Percentiles rank a stretch among this genome's conserved stretches.
Conservation (phyloP, 2,329 filamentous ascomycete genomes). For the Clonostachys sp. region DNA sequence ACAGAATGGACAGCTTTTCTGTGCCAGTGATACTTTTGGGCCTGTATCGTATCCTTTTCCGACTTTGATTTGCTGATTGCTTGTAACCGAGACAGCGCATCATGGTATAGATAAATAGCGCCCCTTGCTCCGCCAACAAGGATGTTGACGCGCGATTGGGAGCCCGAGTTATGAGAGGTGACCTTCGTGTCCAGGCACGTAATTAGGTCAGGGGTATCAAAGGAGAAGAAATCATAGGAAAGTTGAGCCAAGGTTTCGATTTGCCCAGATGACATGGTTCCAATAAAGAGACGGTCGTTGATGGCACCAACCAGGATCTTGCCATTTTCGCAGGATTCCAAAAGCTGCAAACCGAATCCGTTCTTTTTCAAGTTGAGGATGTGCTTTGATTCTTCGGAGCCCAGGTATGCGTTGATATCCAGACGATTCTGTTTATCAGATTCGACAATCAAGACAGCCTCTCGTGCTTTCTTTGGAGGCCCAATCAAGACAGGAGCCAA, state of each 20-base stretch:
- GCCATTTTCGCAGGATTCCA: conserved; percentile 48
- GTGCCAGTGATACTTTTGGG: conserved; percentile 85
- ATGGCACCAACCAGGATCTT: conserved; percentile 44
- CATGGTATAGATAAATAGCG: conserved; percentile 75
- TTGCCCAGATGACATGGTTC: conserved; percentile 13
- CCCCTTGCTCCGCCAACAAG: conserved; percentile 74
- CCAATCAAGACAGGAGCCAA: conserved; percentile 31
- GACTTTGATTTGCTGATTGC: conserved; percentile 28
- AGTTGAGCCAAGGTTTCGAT: conserved; percentile 15
- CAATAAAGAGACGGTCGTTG: conserved; percentile 29
- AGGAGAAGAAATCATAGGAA: conserved; percentile 51
- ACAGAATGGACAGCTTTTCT: conserved; percentile 75
- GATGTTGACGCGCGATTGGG: conserved; percentile 56
- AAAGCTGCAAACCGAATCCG: conserved; percentile 28
- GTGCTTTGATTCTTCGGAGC: conserved; percentile 21
- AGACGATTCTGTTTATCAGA: conserved; percentile 24
- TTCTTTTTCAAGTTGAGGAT: conserved; percentile 29
- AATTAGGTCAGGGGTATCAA: conserved; percentile 59
- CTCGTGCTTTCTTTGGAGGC: conserved; percentile 31
- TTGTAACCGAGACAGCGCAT: conserved; percentile 59
- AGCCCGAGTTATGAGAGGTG: conserved; percentile 11
- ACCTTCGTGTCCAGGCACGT: conserved; percentile 62
- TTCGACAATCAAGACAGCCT: conserved; percentile 43
- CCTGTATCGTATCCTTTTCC: conserved; percentile 44
- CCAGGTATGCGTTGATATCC: conserved; percentile 41